Base-by-base conservation (phyloP, 1,284 basidiomycete genomes). In the Lignosus rhinocerotis region DNA sequence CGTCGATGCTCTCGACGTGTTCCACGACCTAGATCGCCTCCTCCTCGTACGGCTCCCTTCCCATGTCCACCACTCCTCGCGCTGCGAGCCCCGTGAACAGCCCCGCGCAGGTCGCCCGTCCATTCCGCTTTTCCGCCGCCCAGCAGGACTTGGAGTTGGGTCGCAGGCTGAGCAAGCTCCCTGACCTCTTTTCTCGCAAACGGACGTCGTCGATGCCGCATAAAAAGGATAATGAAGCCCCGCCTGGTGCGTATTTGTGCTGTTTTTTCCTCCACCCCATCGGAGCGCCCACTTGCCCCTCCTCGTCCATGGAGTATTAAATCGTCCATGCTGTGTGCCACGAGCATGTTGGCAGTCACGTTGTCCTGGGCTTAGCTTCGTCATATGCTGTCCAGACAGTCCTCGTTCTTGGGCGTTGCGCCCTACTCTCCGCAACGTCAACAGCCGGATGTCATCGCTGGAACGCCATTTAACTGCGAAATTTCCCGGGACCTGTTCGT, bases 121-220 rank as follows among this genome's bases (percentile, higher is more conserved):
- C 61, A 10, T 42, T 54, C 47, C 59, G 59, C 51, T 50, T 63
- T 48, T 65, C 61, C n/a, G 46, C 58, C 33, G 34, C 53, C 21
- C 59, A 55, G 44, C 59, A 62, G 51, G 59, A 61, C 59, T 36
- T 50, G 51, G 56, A 58, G n/a, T 45, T 55, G 7, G 38, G 41
- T 54, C 59, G 59, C 21, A 55, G 59, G 54, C 51, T 55, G n/a
- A 64, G 62, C 59, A 60, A 49, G 55, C 61, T 61, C 11, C 57
- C 59, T 25, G 59, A 59, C 19, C 57, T 62, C 32, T 61, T 61
- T 39, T 59, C 59, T 10, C 61, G 61, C 57, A 61, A 60, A 42
- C 61, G 60, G 17, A 63, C 61, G 16, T 56, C 64, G 17, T 65
- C 64, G 12, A 54, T 58, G 56, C 60, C 63, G n/a, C 53, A 59